Percentiles rank a stretch among this genome's conserved stretches.
Evolutionary conservation across 345 rosid genomes (phyloP).

Genomic region (Moricandia arvensis): DNA sequence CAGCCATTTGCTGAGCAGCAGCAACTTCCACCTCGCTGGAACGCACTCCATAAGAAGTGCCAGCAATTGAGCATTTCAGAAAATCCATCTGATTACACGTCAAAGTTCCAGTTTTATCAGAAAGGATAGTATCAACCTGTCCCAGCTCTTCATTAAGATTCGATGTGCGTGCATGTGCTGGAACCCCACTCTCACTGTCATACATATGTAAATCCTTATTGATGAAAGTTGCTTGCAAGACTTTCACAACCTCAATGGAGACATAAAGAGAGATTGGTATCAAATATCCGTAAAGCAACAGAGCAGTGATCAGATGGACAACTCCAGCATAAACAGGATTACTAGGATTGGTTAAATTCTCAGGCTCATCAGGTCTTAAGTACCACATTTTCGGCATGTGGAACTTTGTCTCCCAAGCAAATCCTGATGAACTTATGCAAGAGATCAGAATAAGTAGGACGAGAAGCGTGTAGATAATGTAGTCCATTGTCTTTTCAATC

Average conservation of each 20-base stretch:
- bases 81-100: constrained; percentile 99
- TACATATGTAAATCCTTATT: constrained; percentile 84
- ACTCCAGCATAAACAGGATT: constrained; percentile 64
- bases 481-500: constrained; percentile 85
- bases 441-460: constrained; percentile 68
- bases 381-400: constrained; percentile 87
- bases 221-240: constrained; percentile 89
- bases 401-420: constrained; percentile 71
- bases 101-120: constrained; percentile 97
- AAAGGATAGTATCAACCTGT: constrained; percentile 93
- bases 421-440: constrained; percentile 77
- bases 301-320: constrained; percentile 87
- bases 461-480: constrained; percentile 78
- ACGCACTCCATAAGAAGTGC: constrained; percentile 69
- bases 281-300: constrained; percentile 90
- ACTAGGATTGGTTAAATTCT: constrained; percentile 56
- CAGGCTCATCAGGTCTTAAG: constrained; percentile 53
- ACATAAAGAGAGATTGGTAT: constrained; percentile 96
- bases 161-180: constrained; percentile 90
- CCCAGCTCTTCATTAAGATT: constrained; percentile 97
- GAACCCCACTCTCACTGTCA: constrained; percentile 80
- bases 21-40: constrained; percentile 90
- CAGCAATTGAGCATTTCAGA: constrained; percentile 90
- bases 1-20: constrained; percentile 83
- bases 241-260: constrained; percentile 95